Evolutionary conservation across 148 eudicot species (phyloP), one percentile per base, ranked within the genome.

Genomic region (Silene conica): DNA sequence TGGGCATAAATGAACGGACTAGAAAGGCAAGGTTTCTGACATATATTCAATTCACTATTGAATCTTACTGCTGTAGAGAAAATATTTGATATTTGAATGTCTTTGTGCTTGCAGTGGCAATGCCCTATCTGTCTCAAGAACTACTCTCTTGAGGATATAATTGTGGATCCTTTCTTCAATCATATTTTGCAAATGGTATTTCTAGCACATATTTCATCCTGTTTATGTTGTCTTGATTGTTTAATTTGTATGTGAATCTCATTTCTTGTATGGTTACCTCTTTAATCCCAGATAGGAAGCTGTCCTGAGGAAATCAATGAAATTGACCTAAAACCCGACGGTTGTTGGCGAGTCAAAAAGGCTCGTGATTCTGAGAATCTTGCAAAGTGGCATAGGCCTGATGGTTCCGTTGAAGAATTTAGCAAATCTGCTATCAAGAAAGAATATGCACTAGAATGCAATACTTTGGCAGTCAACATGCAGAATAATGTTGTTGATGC

Each of bases 1-100:
- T 91, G 75, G 87, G 81, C 80, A 84, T 94, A 76, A 94, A 94
- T 78, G 93, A 91, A 73, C 92, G 93, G 65, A 88, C 96, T 59
- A 87, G 90, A 76, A 94, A 94, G 98, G 98, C 86, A 88, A 88
- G 93, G 23, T 62, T 59, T 71, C 70, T 22, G 6, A 9, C 41
- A 4, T 63, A 6, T 46, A n/a, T 58, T 20, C 9, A 31, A 19
- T 72, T 63, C 3, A 14, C 45, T 20, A 8, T 63, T 10, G 3
- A 18, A 5, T 55, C 41, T 68, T 14, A 18, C 54, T 75, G 21
- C 64, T 74, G n/a, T 43, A 5, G 11, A 22, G 63, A 25, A 61
- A 28, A 48, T 16, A 25, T 20, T 25, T 54, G 72, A 67, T 66
- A 63, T 56, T 46, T 65, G 52, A 11, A 26, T 61, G 43, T 69